Evolutionary conservation across 805 yeast species (phyloP), one percentile per base, ranked within the genome.

Genomic region (Komagataella kurtzmanii): DNA sequence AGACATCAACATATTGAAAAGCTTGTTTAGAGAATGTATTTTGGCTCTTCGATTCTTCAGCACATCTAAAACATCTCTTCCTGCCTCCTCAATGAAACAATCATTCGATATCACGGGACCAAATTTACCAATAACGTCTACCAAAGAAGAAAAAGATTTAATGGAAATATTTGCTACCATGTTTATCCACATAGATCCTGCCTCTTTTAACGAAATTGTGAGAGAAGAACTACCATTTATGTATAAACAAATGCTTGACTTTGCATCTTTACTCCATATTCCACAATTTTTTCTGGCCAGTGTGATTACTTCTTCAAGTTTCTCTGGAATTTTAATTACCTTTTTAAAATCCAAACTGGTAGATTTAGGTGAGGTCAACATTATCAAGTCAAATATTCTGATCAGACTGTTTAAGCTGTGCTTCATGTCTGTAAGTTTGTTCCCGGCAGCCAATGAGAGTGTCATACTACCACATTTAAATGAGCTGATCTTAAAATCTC

Each of bases 141-240:
- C 95, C 1, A 89, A 88, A 58, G 98, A 91, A 61, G 97, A 90
- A 53, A 88, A 90, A 58, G 99, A 93, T 59, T 71, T 90, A 53
- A 89, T 93, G 96, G 99, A 95, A 61, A 83, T 89, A 3, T 80
- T 93, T 63, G 97, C 97, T 0, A 85, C 96, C 1, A 87, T 93
- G 59, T 93, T 88, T 66, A 87, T 89, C 57, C 96, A 88, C 62
- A 78, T 95, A 52, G 99, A 95, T 61, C 90, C 96, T 18, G 89
- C 98, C 0, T 86, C 97, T 0, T 95, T 95, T 66, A 90, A 88
- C 63, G 99, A 93, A 66, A 84, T 93, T 55, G 82, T 89, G 7
- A 88, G 81, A 55, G 74, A 82, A 2, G 96, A 93, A 65, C 72
- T 91, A 52, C 86, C 83, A 19, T 81, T 78, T 58, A 71, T 90